These are phyloP conservation scores for Penicillium psychrosexuale DNA, from an alignment of 2,329 filamentous ascomycete genomes.

Conservation along the genomic window DNA sequence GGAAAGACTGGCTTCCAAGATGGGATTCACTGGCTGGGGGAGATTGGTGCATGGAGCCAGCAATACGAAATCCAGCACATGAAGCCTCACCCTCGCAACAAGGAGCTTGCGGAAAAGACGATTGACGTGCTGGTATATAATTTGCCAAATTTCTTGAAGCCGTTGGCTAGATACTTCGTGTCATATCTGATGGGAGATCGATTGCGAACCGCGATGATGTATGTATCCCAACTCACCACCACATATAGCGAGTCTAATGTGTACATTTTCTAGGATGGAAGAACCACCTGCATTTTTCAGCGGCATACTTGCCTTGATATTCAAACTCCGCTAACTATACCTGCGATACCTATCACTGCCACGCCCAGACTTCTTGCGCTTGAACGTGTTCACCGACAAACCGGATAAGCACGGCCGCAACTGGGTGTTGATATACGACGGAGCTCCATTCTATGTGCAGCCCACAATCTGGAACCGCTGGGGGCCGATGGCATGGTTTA, in stretches of 20 bases:
- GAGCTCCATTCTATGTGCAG: slow-evolving; percentile 63
- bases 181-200: slow-evolving; percentile 61
- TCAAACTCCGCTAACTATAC: slow-evolving; percentile 53
- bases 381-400: slow-evolving; percentile 42
- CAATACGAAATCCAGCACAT: slow-evolving; percentile 60
- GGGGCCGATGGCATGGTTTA: slow-evolving; percentile 55
- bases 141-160: slow-evolving; percentile 46
- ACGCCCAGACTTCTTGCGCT: slow-evolving; percentile 45
- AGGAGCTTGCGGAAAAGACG: slow-evolving; percentile 56
- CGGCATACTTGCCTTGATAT: slow-evolving; percentile 43
- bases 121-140: slow-evolving; percentile 60
- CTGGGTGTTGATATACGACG: slow-evolving; percentile 51
- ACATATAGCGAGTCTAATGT: neutral
- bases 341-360: slow-evolving; percentile 61
- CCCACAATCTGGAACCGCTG: slow-evolving; percentile 60
- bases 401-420: slow-evolving; percentile 57
- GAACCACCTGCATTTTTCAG: slow-evolving; percentile 32
- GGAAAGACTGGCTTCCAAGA: slow-evolving; percentile 43
- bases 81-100: slow-evolving; percentile 51
- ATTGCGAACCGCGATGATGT: slow-evolving; percentile 64
- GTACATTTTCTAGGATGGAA: slow-evolving; percentile 29
- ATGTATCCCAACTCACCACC: slow-evolving; percentile 21
- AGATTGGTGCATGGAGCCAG: slow-evolving; percentile 49
- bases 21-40: slow-evolving; percentile 52
- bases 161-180: slow-evolving; percentile 50